Base-by-base conservation (phyloP, 176 grass and related monocot species). In the Microstegium vimineum region DNA sequence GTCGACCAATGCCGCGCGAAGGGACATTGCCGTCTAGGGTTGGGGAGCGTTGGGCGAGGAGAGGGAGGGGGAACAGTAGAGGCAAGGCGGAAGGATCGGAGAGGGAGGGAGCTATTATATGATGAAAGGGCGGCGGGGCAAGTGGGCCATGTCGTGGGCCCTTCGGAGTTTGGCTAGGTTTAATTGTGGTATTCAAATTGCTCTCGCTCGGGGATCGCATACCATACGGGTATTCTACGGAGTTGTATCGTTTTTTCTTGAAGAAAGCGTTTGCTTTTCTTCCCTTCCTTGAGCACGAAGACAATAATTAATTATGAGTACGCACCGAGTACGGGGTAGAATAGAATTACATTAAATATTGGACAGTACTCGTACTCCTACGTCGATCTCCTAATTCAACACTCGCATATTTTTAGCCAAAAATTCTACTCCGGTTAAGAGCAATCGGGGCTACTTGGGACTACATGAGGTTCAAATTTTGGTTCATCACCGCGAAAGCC, bases 61-160 rank as follows among this genome's bases (percentile, higher is more conserved):
- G 82, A 59, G 26, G n/a, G 43, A 66, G 38, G 56, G 43, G 62
- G 69, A 25, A 73, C 63, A 14, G 56, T 60, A 60, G 34, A 61
- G 15, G 5, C 22, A 57, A 63, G n/a, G 68, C 85, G 72, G 45
- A 43, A 59, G 76, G 46, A 46, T 83, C 40, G 64, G 75, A 77
- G 75, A 10, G 2, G 27, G 47, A 13, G 11, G 22, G 20, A 34
- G 12, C 0, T 56, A 33, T 69, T 85, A 76, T 81, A 81, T 89
- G 43, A 75, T 80, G 42, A 22, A 59, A 47, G 82, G 75, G 65
- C 15, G 80, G 64, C 10, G 79, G 5, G 45, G 56, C n/a, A 60
- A 60, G 56, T 60, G 56, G n/a, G 22, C 54, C 54, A 20, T 26
- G 28, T 46, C 38, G 30, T 13, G 12, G 63, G 43, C 34, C 43